Evolutionary conservation across 1,284 basidiomycete species (phyloP).

Genomic region (Melampsora americana): DNA sequence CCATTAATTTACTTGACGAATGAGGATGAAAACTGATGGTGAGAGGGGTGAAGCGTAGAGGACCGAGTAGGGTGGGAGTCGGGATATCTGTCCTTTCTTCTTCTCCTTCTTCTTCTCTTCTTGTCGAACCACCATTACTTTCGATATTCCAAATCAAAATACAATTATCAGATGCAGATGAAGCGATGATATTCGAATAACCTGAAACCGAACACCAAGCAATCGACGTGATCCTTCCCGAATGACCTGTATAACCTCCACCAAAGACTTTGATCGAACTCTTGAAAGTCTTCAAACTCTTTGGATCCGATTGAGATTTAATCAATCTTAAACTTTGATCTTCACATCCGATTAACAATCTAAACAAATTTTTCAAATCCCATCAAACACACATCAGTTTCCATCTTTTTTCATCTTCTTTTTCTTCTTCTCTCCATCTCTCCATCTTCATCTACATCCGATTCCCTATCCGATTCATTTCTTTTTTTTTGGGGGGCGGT

Average conservation of each 20-base stretch:
- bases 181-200: slow-evolving; percentile 32
- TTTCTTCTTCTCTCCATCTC: no score
- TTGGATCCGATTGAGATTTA: no score
- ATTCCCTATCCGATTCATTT: no score
- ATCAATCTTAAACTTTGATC: slow-evolving; percentile 32
- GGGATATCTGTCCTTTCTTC: not conserved
- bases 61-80: slow-evolving; percentile 29
- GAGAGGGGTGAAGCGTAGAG: slow-evolving; percentile 22
- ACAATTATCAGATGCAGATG: slow-evolving; percentile 27
- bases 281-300: not conserved
- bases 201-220: slow-evolving; percentile 40
- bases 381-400: no score
- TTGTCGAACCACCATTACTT: not conserved
- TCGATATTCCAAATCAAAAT: slow-evolving; percentile 35
- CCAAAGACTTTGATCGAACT: slow-evolving; percentile 9
- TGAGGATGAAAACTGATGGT: slow-evolving; percentile 39
- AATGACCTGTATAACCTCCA: slow-evolving; percentile 31
- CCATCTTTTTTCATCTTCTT: no score
- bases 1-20: slow-evolving; percentile 32
- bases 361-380: slow-evolving; percentile 14
- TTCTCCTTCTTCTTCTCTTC: no score
- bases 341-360: slow-evolving; percentile 26
- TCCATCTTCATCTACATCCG: no score
- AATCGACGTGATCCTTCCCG: slow-evolving; percentile 27
- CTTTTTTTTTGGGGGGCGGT: no score